Percentiles rank a stretch among this genome's conserved stretches.
These are phyloP conservation scores for Solanum hybrid DNA, from an alignment of 305 asterid species.

Conservation along the genomic window DNA sequence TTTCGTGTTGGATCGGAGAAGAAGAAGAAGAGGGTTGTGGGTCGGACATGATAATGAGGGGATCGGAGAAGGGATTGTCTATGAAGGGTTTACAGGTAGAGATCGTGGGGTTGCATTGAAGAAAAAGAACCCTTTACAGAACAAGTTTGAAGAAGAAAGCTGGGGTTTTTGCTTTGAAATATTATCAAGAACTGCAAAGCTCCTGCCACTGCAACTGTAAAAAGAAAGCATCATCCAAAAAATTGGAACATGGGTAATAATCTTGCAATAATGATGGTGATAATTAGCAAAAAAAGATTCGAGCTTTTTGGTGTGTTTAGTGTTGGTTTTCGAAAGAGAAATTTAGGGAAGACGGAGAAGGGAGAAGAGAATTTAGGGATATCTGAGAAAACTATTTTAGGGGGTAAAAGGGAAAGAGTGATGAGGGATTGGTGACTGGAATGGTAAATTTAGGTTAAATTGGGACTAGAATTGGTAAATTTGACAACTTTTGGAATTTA, in stretches of 20 bases:
- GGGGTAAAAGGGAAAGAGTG: background rate
- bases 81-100: conserved; percentile 43
- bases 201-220: background rate
- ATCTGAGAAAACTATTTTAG: background rate
- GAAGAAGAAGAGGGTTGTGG: conserved; percentile 24
- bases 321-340: background rate
- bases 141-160: background rate
- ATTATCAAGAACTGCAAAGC: background rate
- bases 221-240: background rate
- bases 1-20: conserved; percentile 31
- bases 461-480: background rate
- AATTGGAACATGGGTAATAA: background rate
- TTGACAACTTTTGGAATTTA: background rate
- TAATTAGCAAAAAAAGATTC: background rate
- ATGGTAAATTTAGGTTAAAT: background rate
- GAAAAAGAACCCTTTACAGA: background rate
- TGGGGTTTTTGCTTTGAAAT: conserved; percentile 8
- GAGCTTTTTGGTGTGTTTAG: background rate
- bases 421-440: background rate
- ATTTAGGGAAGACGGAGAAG: conserved; percentile 2
- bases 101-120: conserved; percentile 84
- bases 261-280: background rate
- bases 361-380: background rate
- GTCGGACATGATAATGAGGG: conserved; percentile 32
- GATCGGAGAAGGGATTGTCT: conserved; percentile 46